Evolutionary conservation across 345 rosid genomes (phyloP).

Genomic region (Populus davidiana): DNA sequence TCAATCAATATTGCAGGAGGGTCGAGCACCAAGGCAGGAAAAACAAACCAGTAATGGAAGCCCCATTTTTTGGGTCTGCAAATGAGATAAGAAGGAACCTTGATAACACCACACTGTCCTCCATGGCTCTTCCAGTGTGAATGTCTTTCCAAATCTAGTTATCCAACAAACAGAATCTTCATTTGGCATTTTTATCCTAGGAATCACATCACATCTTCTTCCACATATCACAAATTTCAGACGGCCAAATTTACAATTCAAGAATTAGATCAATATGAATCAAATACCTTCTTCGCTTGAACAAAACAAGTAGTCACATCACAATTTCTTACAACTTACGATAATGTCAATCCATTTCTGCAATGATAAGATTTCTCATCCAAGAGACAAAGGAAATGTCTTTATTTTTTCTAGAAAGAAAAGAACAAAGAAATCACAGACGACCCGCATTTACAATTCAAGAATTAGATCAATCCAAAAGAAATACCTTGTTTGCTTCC

Average conservation of each 20-base stretch:
- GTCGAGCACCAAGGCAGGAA: conserved; percentile 79
- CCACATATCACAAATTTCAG: background rate
- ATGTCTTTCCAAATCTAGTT: conserved; percentile 91
- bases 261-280: background rate
- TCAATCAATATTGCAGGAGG: conserved; percentile 73
- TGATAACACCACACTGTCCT: conserved; percentile 56
- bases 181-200: background rate
- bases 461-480: background rate
- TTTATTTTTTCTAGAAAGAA: too few relatives aligned
- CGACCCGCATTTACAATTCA: background rate
- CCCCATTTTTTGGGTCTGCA: conserved; percentile 90
- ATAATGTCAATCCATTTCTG: background rate
- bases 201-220: background rate
- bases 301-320: background rate
- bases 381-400: background rate
- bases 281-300: background rate
- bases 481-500: conserved; percentile 66
- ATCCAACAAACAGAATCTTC: conserved; percentile 4
- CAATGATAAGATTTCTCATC: background rate
- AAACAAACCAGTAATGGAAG: conserved; percentile 87
- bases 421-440: background rate
- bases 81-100: conserved; percentile 86
- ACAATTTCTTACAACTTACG: background rate
- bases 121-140: conserved; percentile 68
- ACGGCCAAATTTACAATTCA: background rate